These are phyloP conservation scores for Trichophyton verrucosum DNA, from an alignment of 2,329 filamentous ascomycete genomes.

Conservation along the genomic window DNA sequence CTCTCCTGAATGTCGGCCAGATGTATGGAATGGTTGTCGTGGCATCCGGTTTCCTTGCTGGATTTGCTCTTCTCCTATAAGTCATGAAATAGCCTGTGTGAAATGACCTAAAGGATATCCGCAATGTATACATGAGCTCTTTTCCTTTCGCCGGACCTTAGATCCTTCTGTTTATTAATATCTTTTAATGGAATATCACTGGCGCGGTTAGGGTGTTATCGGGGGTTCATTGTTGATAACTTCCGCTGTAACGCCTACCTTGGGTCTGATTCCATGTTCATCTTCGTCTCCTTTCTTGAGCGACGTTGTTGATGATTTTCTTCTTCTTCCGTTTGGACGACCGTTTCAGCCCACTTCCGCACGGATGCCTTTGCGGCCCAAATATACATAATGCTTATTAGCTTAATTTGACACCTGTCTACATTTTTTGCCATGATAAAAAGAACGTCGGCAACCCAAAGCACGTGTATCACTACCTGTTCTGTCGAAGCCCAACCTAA, in stretches of 20 bases:
- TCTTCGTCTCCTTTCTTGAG: neutral
- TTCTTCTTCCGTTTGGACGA: neutral
- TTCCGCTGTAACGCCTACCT: neutral
- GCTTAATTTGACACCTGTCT: neutral
- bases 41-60: conserved; percentile 44
- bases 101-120: neutral
- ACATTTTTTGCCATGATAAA: neutral
- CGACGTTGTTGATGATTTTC: neutral
- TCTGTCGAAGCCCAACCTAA: neutral
- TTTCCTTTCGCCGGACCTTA: neutral
- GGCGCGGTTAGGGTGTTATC: neutral
- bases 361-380: neutral
- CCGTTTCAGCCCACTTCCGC: neutral
- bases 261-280: neutral
- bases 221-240: neutral
- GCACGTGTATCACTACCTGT: neutral
- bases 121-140: conserved; percentile 2
- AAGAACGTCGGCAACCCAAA: neutral
- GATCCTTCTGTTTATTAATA: neutral
- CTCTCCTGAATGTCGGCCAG: conserved; percentile 41
- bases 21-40: conserved; percentile 46
- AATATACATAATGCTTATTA: conserved; percentile 1
- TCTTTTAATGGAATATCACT: neutral
- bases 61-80: conserved; percentile 41
- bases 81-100: neutral